phyloP scores from a whole-genome alignment of 2,329 filamentous ascomycete genomes.

The Aureobasidium sp. region DNA sequence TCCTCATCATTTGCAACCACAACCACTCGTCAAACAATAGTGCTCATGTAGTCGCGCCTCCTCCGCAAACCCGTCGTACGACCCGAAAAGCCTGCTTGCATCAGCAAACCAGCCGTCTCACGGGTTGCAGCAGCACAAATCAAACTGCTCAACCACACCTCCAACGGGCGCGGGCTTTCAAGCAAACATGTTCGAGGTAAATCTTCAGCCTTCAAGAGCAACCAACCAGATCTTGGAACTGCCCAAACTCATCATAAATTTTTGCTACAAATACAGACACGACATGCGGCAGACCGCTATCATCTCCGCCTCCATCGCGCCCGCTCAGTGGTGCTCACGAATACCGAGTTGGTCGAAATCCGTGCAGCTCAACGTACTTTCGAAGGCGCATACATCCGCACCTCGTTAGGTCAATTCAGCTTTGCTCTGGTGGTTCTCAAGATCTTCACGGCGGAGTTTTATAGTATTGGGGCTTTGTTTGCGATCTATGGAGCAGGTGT shows the following conservation, averaged over 20 bases:
- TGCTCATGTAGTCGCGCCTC: neutral
- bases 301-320: slow-evolving; percentile 77
- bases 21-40: neutral
- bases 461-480: slow-evolving; percentile 89
- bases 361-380: slow-evolving; percentile 94
- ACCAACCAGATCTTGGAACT: neutral
- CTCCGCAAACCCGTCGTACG: neutral
- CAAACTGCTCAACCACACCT: neutral
- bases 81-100: neutral
- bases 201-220: neutral
- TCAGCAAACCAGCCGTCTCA: neutral
- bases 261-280: slow-evolving; percentile 32
- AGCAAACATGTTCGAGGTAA: slow-evolving; percentile 14
- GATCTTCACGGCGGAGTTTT: slow-evolving; percentile 96
- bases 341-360: slow-evolving; percentile 84
- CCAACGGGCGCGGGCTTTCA: neutral
- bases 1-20: neutral
- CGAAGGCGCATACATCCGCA: slow-evolving; percentile 93
- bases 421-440: slow-evolving; percentile 92
- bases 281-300: slow-evolving; percentile 64
- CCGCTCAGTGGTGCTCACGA: slow-evolving; percentile 72
- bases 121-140: neutral
- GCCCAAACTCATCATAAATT: neutral
- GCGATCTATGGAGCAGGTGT: slow-evolving; percentile 85
- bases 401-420: slow-evolving; percentile 87